These are phyloP conservation scores for Athelia sp. DNA, from an alignment of 1,284 basidiomycete species.

Conservation along the genomic window DNA sequence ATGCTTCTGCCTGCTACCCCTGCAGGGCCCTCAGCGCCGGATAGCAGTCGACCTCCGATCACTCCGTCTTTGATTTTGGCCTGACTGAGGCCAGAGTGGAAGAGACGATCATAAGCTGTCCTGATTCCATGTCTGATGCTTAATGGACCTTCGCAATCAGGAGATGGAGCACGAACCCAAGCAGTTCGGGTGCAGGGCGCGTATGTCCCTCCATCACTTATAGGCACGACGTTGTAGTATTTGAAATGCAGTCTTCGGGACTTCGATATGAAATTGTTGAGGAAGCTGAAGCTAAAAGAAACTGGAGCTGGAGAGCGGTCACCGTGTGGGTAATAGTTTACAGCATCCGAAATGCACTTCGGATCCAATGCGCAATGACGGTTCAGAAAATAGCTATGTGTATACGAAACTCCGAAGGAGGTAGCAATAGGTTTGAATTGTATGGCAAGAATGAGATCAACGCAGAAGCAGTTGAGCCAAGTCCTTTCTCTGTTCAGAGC, in stretches of 20 bases:
- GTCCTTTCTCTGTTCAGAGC: constrained; percentile 51
- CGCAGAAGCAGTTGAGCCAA: constrained; percentile 64
- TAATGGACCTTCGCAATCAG: neutral
- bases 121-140: constrained; percentile 13
- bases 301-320: no score
- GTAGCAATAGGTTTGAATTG: constrained; percentile 70
- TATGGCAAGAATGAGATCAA: constrained; percentile 58
- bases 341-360: no score
- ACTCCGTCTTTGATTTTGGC: constrained; percentile 38
- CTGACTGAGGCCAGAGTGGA: constrained; percentile 27
- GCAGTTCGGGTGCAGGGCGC: neutral
- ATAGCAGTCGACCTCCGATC: constrained; percentile 34
- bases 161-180: neutral
- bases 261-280: no score
- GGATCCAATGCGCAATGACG: no score
- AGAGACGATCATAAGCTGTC: constrained; percentile 33
- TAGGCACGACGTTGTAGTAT: no score
- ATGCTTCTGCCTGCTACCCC: constrained; percentile 39
- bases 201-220: neutral
- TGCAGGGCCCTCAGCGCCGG: constrained; percentile 15
- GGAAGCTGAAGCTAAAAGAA: no score
- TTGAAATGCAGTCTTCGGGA: no score
- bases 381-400: no score
- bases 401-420: no score
- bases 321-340: no score